Evolutionary conservation across 257 asterid genomes (phyloP), one percentile per base, ranked within the genome.

Genomic region (Jaltomata sinuosa): DNA sequence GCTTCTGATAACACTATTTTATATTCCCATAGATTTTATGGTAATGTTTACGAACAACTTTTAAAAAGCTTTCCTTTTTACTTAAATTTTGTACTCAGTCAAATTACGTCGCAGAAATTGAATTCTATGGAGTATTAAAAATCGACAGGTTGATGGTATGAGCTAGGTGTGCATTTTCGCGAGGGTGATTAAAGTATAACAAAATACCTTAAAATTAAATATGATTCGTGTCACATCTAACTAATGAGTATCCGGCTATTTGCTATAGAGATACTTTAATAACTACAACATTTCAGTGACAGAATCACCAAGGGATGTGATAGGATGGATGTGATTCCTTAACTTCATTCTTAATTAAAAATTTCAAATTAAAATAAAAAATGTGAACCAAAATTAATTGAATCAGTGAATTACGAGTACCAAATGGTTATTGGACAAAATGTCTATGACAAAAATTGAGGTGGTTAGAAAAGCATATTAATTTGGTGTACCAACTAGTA

Each of bases 401-500:
- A 19, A 21, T 19, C 0, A 5, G 11, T 54, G 4, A 19, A 54
- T 53, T 53, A 54, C 1, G 2, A 2, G 1, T 6, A 18, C 57
- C 8, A 5, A 1, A 52, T 52, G 54, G 19, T 14, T 52, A 52
- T 50, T 11, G 5, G 1, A 3, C 2, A 54, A 54, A 54, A 54
- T 54, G 42, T 31, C 2, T 5, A 7, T 32, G 42, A 0, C 14
- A 74, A 15, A 25, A 22, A 21, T 47, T 76, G 61, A 76, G 22
- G 81, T 45, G 61, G 81, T 76, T 47, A 49, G 27, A 18, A 0
- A 27, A 77, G 45, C 62, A 77, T 77, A 49, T 25, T 76, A 25
- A 76, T 77, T 76, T 49, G 81, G 81, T 77, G 57, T 77, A 49
- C 81, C 81, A 49, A 77, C 81, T 77, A 18, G 19, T 49, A 76